These are phyloP conservation scores for Hypoxylon sp. DNA, from an alignment of 2,329 filamentous ascomycete species.

Conservation along the genomic window DNA sequence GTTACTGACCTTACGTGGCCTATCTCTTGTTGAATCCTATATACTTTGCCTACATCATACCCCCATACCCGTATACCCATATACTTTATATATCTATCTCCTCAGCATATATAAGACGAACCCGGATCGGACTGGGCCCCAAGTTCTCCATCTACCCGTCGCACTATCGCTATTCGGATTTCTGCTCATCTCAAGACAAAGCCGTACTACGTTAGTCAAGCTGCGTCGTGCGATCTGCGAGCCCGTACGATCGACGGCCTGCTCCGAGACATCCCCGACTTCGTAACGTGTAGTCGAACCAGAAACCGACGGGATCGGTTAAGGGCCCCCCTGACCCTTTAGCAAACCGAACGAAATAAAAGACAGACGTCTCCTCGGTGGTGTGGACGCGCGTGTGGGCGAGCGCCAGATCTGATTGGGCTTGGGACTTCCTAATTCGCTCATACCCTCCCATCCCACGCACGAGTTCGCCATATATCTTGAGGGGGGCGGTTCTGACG, in stretches of 20 bases:
- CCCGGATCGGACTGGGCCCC: background rate
- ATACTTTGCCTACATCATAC: background rate
- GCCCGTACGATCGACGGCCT: conserved; percentile 31
- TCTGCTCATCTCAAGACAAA: background rate
- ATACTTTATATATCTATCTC: background rate
- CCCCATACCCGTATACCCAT: background rate
- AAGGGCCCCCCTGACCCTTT: background rate
- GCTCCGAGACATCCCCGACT: conserved; percentile 24
- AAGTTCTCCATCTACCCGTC: background rate
- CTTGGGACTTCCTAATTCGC: conserved; percentile 37
- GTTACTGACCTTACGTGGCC: conserved; percentile 8
- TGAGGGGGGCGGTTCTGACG: conserved; percentile 18
- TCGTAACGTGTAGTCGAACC: conserved; percentile 4
- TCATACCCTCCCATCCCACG: conserved; percentile 27
- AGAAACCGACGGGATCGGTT: conserved; percentile 7
- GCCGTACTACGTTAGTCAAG: conserved; percentile 11
- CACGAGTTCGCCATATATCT: conserved; percentile 8
- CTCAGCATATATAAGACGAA: no score
- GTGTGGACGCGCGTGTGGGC: conserved; percentile 21
- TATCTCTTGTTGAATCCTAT: background rate
- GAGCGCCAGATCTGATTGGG: conserved; percentile 33
- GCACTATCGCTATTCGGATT: background rate
- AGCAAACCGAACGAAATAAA: conserved; percentile 6
- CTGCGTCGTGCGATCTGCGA: conserved; percentile 11
- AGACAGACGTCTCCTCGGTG: conserved; percentile 13